Conservation (phyloP, 2,329 filamentous ascomycete genomes). For the Fusarium burgessii region DNA sequence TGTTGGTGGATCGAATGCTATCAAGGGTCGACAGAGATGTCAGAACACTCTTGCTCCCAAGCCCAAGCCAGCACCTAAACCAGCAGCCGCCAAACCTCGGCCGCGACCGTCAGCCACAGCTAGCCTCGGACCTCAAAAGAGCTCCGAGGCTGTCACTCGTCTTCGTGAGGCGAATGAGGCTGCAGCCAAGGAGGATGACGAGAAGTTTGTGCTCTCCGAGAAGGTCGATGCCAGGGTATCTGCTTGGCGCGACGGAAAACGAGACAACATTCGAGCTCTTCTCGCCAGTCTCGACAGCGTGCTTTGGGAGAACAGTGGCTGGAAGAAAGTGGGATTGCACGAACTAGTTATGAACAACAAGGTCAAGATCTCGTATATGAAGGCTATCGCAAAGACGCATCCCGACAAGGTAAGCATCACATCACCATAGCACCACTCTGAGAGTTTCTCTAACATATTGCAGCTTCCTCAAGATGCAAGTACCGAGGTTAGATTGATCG, state of each 20-base stretch:
- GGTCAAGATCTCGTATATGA: constrained; percentile 99
- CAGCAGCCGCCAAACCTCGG: constrained; percentile 59
- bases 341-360: constrained; percentile 93
- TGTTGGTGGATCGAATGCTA: constrained; percentile 85
- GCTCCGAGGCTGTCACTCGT: constrained; percentile 82
- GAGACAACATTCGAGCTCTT: constrained; percentile 90
- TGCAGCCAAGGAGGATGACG: constrained; percentile 87
- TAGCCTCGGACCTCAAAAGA: constrained; percentile 59
- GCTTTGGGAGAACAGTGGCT: constrained; percentile 90
- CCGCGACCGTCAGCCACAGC: constrained; percentile 57
- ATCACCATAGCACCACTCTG: not conserved
- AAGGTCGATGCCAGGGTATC: constrained; percentile 83
- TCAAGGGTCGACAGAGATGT: constrained; percentile 88
- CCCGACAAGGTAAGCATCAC: constrained; percentile 86
- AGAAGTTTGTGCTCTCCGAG: constrained; percentile 90
- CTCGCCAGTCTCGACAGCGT: constrained; percentile 88
- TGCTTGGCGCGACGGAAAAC: constrained; percentile 89
- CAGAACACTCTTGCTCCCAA: constrained; percentile 86
- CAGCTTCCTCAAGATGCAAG: constrained; percentile 73
- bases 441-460: constrained; percentile 16
- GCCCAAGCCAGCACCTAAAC: constrained; percentile 60
- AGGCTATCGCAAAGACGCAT: constrained; percentile 98
- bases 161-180: constrained; percentile 87
- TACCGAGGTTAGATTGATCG: constrained; percentile 75
- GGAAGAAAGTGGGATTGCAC: constrained; percentile 96